Conservation (phyloP, 352 stramenopile genomes). For the Globisporangium camurandrum region DNA sequence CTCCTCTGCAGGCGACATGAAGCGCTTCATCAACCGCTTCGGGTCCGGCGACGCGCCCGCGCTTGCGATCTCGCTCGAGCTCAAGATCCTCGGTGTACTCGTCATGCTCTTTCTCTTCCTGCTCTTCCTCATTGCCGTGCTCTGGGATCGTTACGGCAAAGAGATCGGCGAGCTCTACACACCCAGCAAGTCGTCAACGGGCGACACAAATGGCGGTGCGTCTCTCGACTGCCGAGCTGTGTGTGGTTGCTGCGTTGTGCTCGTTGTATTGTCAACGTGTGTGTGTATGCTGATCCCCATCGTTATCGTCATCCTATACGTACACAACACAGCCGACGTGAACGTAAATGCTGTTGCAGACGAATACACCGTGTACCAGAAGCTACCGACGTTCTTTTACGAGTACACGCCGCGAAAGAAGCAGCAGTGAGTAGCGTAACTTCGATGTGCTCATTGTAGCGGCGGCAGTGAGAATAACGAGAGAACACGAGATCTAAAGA, state of each 20-base stretch:
- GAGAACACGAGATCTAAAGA: no score
- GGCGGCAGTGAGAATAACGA: no score
- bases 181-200: conserved; percentile 16
- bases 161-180: conserved; percentile 81
- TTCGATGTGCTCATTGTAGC: no score
- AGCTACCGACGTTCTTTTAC: conserved; percentile 84
- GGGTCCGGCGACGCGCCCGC: conserved; percentile 15
- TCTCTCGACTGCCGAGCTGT: conserved; percentile 1
- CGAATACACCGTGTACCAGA: conserved; percentile 82
- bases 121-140: conserved; percentile 68
- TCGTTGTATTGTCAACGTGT: conserved; percentile 1
- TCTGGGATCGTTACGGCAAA: conserved; percentile 83
- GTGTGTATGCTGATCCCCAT: background rate
- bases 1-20: conserved; percentile 15
- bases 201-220: conserved; percentile 19
- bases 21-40: conserved; percentile 12
- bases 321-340: conserved; percentile 19
- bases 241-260: background rate
- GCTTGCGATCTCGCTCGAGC: conserved; percentile 41
- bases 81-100: conserved; percentile 62
- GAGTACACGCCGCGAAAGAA: conserved; percentile 78
- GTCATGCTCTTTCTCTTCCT: conserved; percentile 71
- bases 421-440: no score
- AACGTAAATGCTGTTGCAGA: conserved; percentile 67
- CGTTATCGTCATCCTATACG: background rate